phyloP scores from a whole-genome alignment of 2,329 filamentous ascomycete species.

The Colletotrichum chrysophilum region DNA sequence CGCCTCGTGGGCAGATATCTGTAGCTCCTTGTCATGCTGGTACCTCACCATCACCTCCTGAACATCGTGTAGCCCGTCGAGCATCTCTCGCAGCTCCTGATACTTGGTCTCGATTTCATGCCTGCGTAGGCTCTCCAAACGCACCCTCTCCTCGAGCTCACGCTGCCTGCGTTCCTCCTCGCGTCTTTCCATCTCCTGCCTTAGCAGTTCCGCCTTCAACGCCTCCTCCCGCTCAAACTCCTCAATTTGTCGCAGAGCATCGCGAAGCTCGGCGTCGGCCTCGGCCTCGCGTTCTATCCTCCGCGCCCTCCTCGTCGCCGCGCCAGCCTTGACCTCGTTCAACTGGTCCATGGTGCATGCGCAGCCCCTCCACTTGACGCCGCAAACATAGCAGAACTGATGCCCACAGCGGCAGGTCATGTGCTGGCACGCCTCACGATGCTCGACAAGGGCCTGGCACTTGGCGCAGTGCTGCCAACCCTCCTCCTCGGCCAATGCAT shows the following conservation, averaged over 20 bases:
- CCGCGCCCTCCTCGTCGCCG: conserved; percentile 36
- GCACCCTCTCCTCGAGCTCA: conserved; percentile 42
- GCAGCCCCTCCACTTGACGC: conserved; percentile 74
- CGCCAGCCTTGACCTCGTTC: conserved; percentile 40
- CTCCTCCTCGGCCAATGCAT: conserved; percentile 68
- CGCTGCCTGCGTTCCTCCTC: conserved; percentile 41
- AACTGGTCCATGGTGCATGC: conserved; percentile 61
- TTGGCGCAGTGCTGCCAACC: conserved; percentile 78
- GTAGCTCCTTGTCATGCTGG: conserved; percentile 41
- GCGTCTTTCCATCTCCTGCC: conserved; percentile 40
- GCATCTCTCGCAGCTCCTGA: conserved; percentile 34
- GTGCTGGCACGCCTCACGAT: conserved; percentile 81
- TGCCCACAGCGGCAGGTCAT: conserved; percentile 86
- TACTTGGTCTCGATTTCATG: conserved; percentile 44
- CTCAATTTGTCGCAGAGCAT: conserved; percentile 46
- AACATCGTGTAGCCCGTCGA: conserved; percentile 45
- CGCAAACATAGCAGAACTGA: conserved; percentile 86
- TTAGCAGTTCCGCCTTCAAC: conserved; percentile 42
- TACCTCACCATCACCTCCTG: conserved; percentile 44
- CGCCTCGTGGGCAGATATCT: conserved; percentile 28
- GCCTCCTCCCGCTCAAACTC: conserved; percentile 54
- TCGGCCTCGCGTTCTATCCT: conserved; percentile 36
- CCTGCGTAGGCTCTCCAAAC: conserved; percentile 45
- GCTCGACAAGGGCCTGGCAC: conserved; percentile 76
- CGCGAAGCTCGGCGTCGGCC: conserved; percentile 38